phyloP scores from a whole-genome alignment of 2,329 filamentous ascomycete species.

The Thermothelomyces thermophilus region DNA sequence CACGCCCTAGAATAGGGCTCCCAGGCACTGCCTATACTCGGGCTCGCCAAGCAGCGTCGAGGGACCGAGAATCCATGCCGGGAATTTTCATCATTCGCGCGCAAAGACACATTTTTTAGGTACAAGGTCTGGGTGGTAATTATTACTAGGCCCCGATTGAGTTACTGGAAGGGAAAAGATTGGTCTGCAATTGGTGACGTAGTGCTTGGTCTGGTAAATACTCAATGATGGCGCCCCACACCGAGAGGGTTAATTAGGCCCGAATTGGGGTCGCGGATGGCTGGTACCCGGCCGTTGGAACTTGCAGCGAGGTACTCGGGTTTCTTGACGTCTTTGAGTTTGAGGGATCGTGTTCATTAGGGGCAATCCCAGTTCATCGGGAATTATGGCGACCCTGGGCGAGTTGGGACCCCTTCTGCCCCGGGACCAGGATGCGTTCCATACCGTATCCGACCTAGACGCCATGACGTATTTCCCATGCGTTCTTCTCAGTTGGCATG shows the following conservation, averaged over 20 bases:
- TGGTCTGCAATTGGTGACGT: constrained; percentile 37
- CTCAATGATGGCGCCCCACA: constrained; percentile 43
- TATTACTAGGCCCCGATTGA: too few relatives aligned
- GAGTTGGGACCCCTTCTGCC: constrained; percentile 15
- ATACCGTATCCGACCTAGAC: constrained; percentile 9
- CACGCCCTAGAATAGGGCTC: not conserved
- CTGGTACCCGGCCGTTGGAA: constrained; percentile 32
- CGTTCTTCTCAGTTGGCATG: not conserved
- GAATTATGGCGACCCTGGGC: constrained; percentile 24
- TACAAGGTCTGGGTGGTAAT: not conserved
- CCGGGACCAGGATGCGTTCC: constrained; percentile 28
- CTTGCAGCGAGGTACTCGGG: constrained; percentile 28
- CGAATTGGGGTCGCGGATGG: constrained; percentile 34
- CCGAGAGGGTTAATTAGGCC: constrained; percentile 42
- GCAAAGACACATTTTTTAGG: not conserved
- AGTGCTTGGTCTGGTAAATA: constrained; percentile 41
- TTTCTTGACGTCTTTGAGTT: constrained; percentile 28
- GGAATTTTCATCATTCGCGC: not conserved
- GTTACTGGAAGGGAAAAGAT: constrained; percentile 34
- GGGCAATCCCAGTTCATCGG: constrained; percentile 29
- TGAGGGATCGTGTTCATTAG: constrained; percentile 23
- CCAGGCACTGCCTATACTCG: not conserved
- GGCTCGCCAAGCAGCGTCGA: not conserved
- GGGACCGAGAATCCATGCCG: not conserved
- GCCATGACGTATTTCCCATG: not conserved